These are phyloP conservation scores for Xylariaceae sp. DNA, from an alignment of 2,329 filamentous ascomycete genomes.

Conservation along the genomic window DNA sequence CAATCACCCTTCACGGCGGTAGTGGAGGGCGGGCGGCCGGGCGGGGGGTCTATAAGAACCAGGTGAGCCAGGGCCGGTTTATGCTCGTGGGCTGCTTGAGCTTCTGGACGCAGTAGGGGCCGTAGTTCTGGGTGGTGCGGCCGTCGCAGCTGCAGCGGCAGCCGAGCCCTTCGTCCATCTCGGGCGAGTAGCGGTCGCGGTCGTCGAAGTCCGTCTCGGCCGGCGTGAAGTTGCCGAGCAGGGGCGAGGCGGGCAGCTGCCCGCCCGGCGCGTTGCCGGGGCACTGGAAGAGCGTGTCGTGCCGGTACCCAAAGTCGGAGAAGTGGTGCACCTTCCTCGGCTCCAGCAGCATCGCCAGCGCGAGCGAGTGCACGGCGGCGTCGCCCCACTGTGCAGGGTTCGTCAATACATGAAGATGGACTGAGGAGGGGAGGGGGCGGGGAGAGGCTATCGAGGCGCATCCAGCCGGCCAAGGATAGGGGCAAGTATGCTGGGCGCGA, in stretches of 20 bases:
- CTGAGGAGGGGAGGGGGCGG: background rate
- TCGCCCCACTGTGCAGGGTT: constrained; percentile 32
- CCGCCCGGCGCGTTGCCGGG: constrained; percentile 29
- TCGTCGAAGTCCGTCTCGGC: constrained; percentile 2
- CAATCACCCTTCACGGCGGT: too few species aligned
- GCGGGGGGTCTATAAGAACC: constrained; percentile 17
- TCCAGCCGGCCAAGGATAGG: too few species aligned
- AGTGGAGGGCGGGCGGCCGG: background rate
- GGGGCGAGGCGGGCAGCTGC: constrained; percentile 25
- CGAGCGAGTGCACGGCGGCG: constrained; percentile 35
- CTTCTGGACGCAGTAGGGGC: constrained; percentile 29
- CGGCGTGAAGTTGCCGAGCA: constrained; percentile 17
- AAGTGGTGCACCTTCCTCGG: constrained; percentile 35
- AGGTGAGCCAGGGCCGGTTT: constrained; percentile 24
- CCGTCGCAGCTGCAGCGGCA: constrained; percentile 35
- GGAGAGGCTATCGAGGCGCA: background rate
- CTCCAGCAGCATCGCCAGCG: constrained; percentile 32
- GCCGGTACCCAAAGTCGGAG: constrained; percentile 35
- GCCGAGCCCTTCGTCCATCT: constrained; percentile 29
- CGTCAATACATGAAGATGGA: constrained; percentile 3
- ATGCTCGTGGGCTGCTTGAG: constrained; percentile 28
- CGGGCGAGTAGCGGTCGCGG: constrained; percentile 16
- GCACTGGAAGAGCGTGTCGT: constrained; percentile 27
- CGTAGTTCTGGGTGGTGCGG: constrained; percentile 24
- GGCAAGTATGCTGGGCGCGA: background rate